Evolutionary conservation across 805 yeast species (phyloP), one percentile per base, ranked within the genome.

Genomic region (Metschnikowia baotianmanensis): DNA sequence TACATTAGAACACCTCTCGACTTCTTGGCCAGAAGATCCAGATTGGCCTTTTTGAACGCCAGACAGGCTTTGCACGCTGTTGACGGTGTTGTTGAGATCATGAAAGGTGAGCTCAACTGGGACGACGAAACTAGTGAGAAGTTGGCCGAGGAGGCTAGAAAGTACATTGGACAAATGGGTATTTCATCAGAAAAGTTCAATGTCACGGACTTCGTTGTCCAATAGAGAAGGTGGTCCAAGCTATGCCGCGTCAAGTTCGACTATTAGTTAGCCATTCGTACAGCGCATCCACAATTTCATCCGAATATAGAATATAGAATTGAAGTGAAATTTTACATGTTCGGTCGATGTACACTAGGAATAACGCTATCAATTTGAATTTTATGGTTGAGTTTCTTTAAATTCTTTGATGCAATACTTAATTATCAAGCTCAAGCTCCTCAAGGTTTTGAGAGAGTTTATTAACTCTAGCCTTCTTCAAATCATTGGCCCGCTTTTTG

Each of bases 21-120:
- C 65, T 88, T 90, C 73, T 72, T 90, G 51, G 87, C 95, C 42
- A 84, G 97, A 74, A 83, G 98, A 74, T 82, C 91, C 39, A 81
- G 98, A 67, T 80, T 87, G 61, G 96, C 96, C 3, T 91, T 89
- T 71, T 73, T 90, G 60, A 90, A 90, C 67, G 86, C 93, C 30
- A 80, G 80, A 62, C 88, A 84, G 50, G 96, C 97, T 11, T 67
- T 81, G 48, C 72, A 69, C 37, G 85, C 95, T 12, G 81, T 90
- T 42, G 95, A 88, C 48, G 84, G 83, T 47, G 95, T 91, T 27
- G 89, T 86, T 37, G 84, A 85, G 53, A 75, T 87, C 49, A 85
- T 90, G 93, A 89, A 81, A 51, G 71, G 77, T 38, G 93, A 86
- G 62, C 73, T 85, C 47, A 67, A 76, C 34, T 90, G 98, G 98